Evolutionary conservation across 306 rosid genomes (phyloP).

Genomic region (Quercus agrifolia): DNA sequence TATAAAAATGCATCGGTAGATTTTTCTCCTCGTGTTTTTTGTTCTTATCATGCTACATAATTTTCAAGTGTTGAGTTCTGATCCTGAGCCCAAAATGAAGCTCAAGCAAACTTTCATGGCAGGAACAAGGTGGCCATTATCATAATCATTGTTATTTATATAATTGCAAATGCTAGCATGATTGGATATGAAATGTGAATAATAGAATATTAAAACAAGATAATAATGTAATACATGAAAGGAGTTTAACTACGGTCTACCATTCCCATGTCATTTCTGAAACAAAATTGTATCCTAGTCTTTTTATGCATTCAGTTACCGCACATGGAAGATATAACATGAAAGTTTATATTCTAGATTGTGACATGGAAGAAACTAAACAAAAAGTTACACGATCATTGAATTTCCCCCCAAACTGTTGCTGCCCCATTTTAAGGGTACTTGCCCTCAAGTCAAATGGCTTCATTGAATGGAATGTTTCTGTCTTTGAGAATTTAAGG

Average conservation of each 20-base stretch:
- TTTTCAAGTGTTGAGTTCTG: conserved; percentile 70
- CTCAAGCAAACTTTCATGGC: conserved; percentile 78
- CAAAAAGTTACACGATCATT: not conserved
- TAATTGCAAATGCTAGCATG: not conserved
- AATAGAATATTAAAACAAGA: not conserved
- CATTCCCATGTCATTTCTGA: not conserved
- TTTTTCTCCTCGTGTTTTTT: no score
- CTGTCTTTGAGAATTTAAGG: not conserved
- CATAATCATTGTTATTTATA: not conserved
- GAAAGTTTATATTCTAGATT: not conserved
- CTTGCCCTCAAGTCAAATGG: not conserved
- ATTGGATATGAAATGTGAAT: not conserved
- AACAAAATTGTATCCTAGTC: not conserved
- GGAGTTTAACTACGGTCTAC: not conserved
- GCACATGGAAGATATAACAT: not conserved
- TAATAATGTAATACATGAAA: not conserved
- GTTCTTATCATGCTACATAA: not conserved
- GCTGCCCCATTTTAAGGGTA: not conserved
- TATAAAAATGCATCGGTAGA: not conserved
- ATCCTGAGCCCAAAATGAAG: conserved; percentile 71
- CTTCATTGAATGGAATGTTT: not conserved
- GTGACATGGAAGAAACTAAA: not conserved
- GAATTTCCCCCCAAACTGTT: not conserved
- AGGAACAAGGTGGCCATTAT: conserved; percentile 71
- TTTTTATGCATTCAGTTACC: not conserved